Conservation (phyloP, 208 protist species). For the Trypanosoma vivax region DNA sequence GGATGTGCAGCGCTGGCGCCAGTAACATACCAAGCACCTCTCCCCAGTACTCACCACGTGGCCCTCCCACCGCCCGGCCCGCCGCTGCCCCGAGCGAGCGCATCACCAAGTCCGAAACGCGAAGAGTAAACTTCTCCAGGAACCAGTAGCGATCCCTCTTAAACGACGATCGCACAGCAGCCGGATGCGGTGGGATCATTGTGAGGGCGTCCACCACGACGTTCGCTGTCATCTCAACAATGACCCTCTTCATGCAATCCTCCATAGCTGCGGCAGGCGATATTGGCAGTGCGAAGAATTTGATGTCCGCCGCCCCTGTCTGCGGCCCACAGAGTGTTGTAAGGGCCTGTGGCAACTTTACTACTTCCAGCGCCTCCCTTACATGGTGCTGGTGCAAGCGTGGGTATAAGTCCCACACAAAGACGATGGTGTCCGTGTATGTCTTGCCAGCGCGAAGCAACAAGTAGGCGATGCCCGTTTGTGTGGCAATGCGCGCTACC, state of each 20-base stretch:
- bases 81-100: constrained; percentile 39
- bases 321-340: constrained; percentile 38
- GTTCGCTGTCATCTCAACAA: constrained; percentile 41
- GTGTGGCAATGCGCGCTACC: constrained; percentile 42
- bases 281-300: constrained; percentile 22
- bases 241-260: constrained; percentile 52
- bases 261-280: constrained; percentile 40
- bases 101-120: constrained; percentile 27
- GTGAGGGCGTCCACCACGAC: constrained; percentile 41
- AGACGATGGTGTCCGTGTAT: constrained; percentile 48
- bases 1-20: constrained; percentile 25
- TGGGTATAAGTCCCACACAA: constrained; percentile 74
- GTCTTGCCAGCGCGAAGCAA: constrained; percentile 33
- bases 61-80: constrained; percentile 35
- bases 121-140: constrained; percentile 18
- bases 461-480: constrained; percentile 40
- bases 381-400: constrained; percentile 62
- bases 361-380: constrained; percentile 25
- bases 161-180: too few relatives aligned
- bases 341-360: constrained; percentile 58
- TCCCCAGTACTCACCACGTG: constrained; percentile 75
- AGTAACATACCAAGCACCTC: constrained; percentile 32
- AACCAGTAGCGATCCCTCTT: constrained; percentile 22
- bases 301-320: constrained; percentile 31
- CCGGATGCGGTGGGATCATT: background rate